Evolutionary conservation across 176 grass and related monocot genomes (phyloP), one percentile per base, ranked within the genome.

Genomic region (Chrysopogon serrulatus): DNA sequence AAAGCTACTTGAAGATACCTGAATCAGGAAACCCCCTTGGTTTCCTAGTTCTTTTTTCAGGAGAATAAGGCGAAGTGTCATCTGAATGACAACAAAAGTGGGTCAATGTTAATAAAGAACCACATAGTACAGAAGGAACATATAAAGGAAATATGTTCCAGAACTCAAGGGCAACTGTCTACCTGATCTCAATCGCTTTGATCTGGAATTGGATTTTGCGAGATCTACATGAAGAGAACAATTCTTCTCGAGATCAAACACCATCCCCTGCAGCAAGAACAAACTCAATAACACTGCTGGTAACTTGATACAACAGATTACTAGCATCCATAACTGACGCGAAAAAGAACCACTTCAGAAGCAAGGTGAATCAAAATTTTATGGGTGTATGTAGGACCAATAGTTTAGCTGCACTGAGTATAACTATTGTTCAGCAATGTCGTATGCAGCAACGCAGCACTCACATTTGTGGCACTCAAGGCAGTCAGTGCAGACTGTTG

Each of bases 211-310:
- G 39, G 93, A 92, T 69, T 92, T 98, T 67, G 96, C 96, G 42
- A 98, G 93, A 84, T 98, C 89, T 36, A 98, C 92, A 74, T 98
- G 84, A 18, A 98, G 88, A 78, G 89, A 68, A 73, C 79, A 92
- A 32, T 98, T 92, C 81, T 84, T 95, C 77, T 98, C 93, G 59
- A 95, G 93, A 76, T 95, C 96, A 98, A 98, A 95, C 63, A 83
- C 61, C 80, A 94, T 88, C 81, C 96, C 96, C 96, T 98, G 83
- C 33, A 85, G 6, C 1, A 49, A 19, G 53, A 70, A 31, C 56
- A 49, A 28, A 41, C 72, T 70, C 5, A 21, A 28, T 21, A 60
- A 39, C 6, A 75, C 7, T 17, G 8, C n/a, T 36, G 27, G 14
- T 32, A 77, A 73, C 24, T 84, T 66, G 5, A 23, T 54, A 37